Evolutionary conservation across 176 grass and related monocot species (phyloP).

Genomic region (Ampelocalamus luodianensis): DNA sequence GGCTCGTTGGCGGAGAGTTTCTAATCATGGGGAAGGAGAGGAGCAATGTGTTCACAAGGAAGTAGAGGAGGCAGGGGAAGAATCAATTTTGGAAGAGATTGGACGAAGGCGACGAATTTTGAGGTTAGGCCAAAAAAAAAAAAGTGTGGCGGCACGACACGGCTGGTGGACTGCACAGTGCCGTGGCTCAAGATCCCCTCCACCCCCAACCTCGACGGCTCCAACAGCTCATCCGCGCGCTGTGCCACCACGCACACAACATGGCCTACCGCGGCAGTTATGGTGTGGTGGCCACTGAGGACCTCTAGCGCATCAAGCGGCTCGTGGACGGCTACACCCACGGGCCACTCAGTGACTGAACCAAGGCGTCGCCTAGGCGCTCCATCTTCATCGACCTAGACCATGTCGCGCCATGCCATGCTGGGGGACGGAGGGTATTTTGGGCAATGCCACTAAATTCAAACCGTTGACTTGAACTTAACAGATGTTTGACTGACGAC

Average conservation of each 20-base stretch:
- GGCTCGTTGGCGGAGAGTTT: too few relatives aligned
- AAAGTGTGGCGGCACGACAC: slow-evolving; percentile 43
- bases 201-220: slow-evolving; percentile 83
- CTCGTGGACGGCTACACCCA: slow-evolving; percentile 58
- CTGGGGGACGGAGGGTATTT: too few relatives aligned
- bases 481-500: too few relatives aligned
- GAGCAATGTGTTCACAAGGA: too few relatives aligned
- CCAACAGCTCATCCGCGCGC: slow-evolving; percentile 59
- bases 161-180: slow-evolving; percentile 67
- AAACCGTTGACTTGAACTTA: too few relatives aligned
- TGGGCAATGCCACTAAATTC: too few relatives aligned
- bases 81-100: too few relatives aligned
- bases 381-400: slow-evolving; percentile 84
- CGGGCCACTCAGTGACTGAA: slow-evolving; percentile 69
- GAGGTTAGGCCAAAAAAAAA: too few relatives aligned
- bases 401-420: too few relatives aligned
- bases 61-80: too few relatives aligned
- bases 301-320: slow-evolving; percentile 90
- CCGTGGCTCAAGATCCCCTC: slow-evolving; percentile 94
- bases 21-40: too few relatives aligned
- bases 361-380: slow-evolving; percentile 46
- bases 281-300: slow-evolving; percentile 74
- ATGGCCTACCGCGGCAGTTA: slow-evolving; percentile 57
- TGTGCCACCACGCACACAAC: slow-evolving; percentile 79
- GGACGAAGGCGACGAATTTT: too few relatives aligned